A percentile compares a stretch with the other conserved stretches of the same genome.
Conservation (phyloP, 106 monocot genomes). For the Chionographis japonica region DNA sequence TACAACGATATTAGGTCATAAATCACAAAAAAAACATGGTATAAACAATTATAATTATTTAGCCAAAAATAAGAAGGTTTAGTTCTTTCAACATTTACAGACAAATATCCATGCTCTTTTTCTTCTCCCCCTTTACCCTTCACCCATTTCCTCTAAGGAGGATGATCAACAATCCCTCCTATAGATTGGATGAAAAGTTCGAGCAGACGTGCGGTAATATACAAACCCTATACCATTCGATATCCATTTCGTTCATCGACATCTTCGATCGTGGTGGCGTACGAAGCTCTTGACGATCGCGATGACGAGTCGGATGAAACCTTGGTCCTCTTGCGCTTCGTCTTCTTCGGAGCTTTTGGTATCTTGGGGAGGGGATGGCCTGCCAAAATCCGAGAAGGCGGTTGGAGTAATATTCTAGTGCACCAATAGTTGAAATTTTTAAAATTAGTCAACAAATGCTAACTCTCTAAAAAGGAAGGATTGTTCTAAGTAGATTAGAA, state of each 20-base stretch:
- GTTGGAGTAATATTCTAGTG: conserved; percentile 53
- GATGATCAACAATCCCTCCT: too few species aligned
- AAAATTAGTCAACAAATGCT: background rate
- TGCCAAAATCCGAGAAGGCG: conserved; percentile 13
- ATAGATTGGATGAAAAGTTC: too few species aligned
- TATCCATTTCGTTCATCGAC: conserved; percentile 13
- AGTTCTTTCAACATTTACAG: too few species aligned
- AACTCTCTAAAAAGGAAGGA: background rate
- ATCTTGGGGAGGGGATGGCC: conserved; percentile 18
- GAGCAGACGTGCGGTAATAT: background rate
- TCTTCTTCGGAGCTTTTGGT: conserved; percentile 46
- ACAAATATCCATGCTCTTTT: too few species aligned
- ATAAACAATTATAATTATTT: too few species aligned
- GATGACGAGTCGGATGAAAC: conserved; percentile 23
- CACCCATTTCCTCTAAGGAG: too few species aligned
- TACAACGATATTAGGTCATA: too few species aligned
- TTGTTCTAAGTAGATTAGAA: background rate
- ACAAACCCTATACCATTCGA: background rate
- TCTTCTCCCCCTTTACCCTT: too few species aligned
- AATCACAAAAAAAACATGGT: too few species aligned
- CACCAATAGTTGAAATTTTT: background rate
- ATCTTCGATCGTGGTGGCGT: conserved; percentile 33
- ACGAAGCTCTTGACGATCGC: conserved; percentile 33
- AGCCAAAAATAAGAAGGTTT: too few species aligned
- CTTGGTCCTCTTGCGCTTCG: conserved; percentile 42